Base-by-base conservation (phyloP, 257 asterid species). In the Solanum ahanhuiri region DNA sequence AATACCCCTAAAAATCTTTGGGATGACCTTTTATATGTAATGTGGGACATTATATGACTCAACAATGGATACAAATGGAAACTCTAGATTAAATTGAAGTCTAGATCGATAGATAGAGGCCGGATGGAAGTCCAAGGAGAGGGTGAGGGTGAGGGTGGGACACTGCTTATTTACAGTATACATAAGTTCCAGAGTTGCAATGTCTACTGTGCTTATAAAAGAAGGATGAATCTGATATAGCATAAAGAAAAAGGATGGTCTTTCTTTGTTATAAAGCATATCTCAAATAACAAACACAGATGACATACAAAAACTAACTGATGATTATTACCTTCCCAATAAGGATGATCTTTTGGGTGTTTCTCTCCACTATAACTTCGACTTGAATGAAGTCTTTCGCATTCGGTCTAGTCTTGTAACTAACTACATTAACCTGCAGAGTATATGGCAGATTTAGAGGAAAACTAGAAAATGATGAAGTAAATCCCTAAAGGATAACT, bases 381-480 rank as follows among this genome's bases (percentile, higher is more conserved):
- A 93, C 98, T 92, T 96, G 98, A 90, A 96, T 94, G 89, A 95
- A 96, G 88, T 96, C 98, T 91, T 96, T 95, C 1, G 99, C 99
- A 54, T 89, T 91, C 67, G 98, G 96, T 91, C 99, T 93, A 54
- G 85, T 90, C 92, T 96, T 93, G 88, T 96, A 95, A 87, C 95
- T 94, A 63, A 95, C 89, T 51, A 94, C 97, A 76, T 95, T 96
- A 88, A 95, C 99, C 99, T 95, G 87, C 60, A 75, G 48, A 30
- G 67, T 9, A 37, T 79, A 2, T 28, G 43, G 18, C 23, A 45
- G 57, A 45, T 43, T 88, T 83, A 67, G 57, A 30, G 67, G 75
- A 70, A 37, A 31, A 15, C 60, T 18, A 64, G 22, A 28, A 79
- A 77, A 17, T 45, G 66, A 18, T 43, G 41, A 17, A 25, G 84